Base-by-base conservation (phyloP, 805 yeast genomes). In the Cyberlindnera euphorbiiphila region DNA sequence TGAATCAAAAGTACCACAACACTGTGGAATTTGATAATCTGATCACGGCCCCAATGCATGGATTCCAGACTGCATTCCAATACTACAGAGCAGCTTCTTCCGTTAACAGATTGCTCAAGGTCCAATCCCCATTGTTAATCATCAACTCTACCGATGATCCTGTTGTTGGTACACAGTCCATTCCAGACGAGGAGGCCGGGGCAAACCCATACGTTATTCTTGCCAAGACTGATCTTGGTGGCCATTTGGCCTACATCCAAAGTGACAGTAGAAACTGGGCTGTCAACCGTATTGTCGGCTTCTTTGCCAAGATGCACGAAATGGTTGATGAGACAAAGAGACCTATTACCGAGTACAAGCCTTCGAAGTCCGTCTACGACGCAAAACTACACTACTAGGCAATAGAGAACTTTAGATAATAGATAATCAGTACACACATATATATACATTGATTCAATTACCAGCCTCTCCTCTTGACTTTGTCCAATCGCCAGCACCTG, bases 401-500 rank as follows among this genome's bases (percentile, higher is more conserved):
- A 11, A 7, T 27, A 16, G 4, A 27, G 21, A 19, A 5, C 13
- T 19, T n/a, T 29, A 31, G n/a, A 41, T 27, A 32, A n/a, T 18
- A 30, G 21, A 22, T 14, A 18, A 16, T 27, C n/a, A 8, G 11
- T 21, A 28, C 13, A 33, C 25, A 36, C 20, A 26, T 12, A 23
- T 16, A 33, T 23, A 18, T 11, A 17, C 26, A 13, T n/a, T 20
- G 23, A 18, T 29, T 25, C 15, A 25, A 12, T 20, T 27, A 1
- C 94, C 95, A 38, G 64, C 76, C 57, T 89, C 98, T 1, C 96
- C 95, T 50, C 97, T 66, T 0, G 68, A 43, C n/a, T 62, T 54
- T 1, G 83, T 82, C 98, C 97, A 89, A 31, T 69, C 82, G 0
- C 66, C 71, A 5, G 75, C 67, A 0, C 97, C 97, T 33, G 88